A percentile compares a stretch with the other conserved stretches of the same genome.
These are phyloP conservation scores for Fusarium avenaceum DNA, from an alignment of 2,329 filamentous ascomycete species.

Conservation along the genomic window DNA sequence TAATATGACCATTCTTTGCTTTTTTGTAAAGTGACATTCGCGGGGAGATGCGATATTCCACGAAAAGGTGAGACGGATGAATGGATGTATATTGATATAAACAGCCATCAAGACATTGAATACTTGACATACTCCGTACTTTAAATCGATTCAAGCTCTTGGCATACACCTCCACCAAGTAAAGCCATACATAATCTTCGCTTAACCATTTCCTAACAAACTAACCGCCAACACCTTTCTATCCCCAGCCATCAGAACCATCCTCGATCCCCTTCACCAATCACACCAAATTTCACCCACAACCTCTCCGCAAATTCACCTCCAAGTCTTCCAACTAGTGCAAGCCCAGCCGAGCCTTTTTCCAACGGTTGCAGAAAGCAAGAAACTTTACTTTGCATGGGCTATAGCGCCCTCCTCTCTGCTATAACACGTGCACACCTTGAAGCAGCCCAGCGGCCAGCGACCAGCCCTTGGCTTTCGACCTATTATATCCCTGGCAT, in stretches of 20 bases:
- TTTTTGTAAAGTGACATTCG: conserved; percentile 19
- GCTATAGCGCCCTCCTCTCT: not conserved
- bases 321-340: conserved; percentile 11
- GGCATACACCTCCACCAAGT: no score
- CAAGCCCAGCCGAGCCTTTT: conserved; percentile 32
- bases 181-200: not conserved
- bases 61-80: conserved; percentile 9
- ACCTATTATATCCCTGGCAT: conserved; percentile 56
- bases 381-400: no score
- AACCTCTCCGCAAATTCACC: conserved; percentile 13
- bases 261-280: conserved; percentile 25
- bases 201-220: conserved; percentile 12
- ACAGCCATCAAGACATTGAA: no score
- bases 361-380: not conserved
- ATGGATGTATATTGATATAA: not conserved
- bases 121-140: no score
- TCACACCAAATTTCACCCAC: conserved; percentile 24
- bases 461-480: not conserved
- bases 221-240: conserved; percentile 2
- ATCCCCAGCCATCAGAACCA: not conserved
- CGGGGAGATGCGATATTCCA: not conserved
- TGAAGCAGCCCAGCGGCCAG: conserved; percentile 31
- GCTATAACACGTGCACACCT: conserved; percentile 15
- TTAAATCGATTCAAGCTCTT: no score
- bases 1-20: conserved; percentile 1